Evolutionary conservation across 2,329 filamentous ascomycete species (phyloP).

Genomic region (Fragosphaeria purpurea): DNA sequence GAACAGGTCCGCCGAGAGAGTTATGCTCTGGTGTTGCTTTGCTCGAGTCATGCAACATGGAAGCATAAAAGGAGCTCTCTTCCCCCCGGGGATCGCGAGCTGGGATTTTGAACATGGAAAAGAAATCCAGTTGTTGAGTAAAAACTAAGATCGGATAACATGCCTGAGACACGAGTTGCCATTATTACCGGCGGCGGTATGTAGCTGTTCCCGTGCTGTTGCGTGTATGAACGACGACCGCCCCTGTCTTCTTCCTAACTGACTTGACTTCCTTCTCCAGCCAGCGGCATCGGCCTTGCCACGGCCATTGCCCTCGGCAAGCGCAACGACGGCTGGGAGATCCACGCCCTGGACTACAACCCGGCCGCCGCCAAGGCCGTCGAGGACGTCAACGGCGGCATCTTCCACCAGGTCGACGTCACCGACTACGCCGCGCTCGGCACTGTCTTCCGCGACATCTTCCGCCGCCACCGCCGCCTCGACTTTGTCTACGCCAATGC

Average conservation of each 20-base stretch:
- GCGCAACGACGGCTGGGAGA: conserved; percentile 8
- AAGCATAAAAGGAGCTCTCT: no score
- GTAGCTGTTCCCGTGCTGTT: background rate
- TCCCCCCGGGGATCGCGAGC: no score
- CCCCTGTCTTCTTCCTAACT: no score
- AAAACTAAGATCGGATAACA: background rate
- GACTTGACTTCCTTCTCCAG: background rate
- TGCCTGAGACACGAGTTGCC: conserved; percentile 1
- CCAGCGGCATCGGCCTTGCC: conserved; percentile 17
- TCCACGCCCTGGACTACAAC: conserved; percentile 8
- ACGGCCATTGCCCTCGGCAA: conserved; percentile 12
- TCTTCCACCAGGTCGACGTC: conserved; percentile 7
- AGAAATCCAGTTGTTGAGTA: no score
- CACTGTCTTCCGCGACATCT: conserved; percentile 1
- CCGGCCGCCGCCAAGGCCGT: conserved; percentile 2
- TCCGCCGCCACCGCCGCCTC: background rate
- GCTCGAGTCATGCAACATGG: no score
- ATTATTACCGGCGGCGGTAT: conserved; percentile 6
- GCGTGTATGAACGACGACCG: no score
- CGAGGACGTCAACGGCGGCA: background rate
- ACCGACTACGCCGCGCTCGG: conserved; percentile 6
- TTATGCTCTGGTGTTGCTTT: no score
- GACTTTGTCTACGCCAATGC: conserved; percentile 10
- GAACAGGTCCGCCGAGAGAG: no score
- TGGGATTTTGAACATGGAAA: no score